Evolutionary conservation across 495 filamentous ascomycete species (phyloP).

Genomic region (Penicillium roqueforti): DNA sequence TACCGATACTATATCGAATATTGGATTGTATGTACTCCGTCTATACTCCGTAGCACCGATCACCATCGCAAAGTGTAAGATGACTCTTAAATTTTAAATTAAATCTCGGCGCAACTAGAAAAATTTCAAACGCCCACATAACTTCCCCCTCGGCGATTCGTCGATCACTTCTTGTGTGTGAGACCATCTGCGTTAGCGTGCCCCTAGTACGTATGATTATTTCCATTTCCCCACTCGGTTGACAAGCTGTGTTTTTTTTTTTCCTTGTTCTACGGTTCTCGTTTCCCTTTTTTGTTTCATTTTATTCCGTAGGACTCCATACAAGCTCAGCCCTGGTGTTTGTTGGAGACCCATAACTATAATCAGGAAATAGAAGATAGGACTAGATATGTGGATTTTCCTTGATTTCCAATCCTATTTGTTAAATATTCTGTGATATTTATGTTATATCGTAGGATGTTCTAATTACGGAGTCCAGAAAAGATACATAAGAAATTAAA

Average conservation of each 20-base stretch:
- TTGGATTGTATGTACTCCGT: too few relatives aligned
- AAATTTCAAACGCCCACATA: conserved; percentile 15
- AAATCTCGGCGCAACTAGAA: background rate
- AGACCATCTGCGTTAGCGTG: conserved; percentile 29
- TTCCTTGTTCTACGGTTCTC: background rate
- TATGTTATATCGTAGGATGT: too few relatives aligned
- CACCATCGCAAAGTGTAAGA: background rate
- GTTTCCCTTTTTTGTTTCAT: background rate
- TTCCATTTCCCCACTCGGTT: conserved; percentile 18
- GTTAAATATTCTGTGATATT: too few relatives aligned
- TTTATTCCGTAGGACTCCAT: background rate
- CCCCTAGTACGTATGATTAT: conserved; percentile 26
- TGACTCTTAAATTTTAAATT: background rate
- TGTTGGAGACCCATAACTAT: background rate
- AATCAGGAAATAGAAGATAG: too few relatives aligned
- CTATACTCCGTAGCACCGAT: too few relatives aligned
- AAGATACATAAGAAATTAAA: conserved; percentile 6
- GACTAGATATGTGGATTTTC: conserved; percentile 4
- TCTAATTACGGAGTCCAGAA: too few relatives aligned
- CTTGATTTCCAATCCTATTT: background rate
- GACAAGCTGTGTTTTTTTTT: conserved; percentile 4
- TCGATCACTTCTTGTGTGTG: conserved; percentile 32
- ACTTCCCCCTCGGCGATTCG: conserved; percentile 28
- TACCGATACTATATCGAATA: background rate
- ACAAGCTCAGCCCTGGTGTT: conserved; percentile 17